Base-by-base conservation (phyloP, 2,329 filamentous ascomycete genomes). In the Colletotrichum tanaceti region DNA sequence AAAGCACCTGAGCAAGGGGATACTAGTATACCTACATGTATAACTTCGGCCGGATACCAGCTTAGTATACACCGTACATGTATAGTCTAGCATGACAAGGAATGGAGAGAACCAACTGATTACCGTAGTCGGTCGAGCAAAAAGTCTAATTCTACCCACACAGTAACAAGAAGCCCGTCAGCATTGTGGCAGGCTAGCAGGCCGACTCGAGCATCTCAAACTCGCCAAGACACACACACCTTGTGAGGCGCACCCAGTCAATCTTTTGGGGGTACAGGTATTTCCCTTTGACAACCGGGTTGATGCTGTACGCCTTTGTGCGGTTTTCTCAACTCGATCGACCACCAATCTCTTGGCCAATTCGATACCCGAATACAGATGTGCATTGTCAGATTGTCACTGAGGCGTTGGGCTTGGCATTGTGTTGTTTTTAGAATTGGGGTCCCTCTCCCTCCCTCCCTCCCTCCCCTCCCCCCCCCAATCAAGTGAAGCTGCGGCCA, bases 181-280 rank as follows among this genome's bases (percentile, higher is more conserved):
- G 20, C 11, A 52, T 28, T 53, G 44, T 63, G 39, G 59, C 58
- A 63, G 38, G 64, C 28, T 39, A n/a, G 41, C 59, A 38, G 20
- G 52, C 55, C 59, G 64, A 67, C 38, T 63, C 64, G 60, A 49
- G 49, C 39, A 38, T 41, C 65, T 60, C 65, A 68, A 65, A 68
- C 65, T 38, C 47, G 65, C 65, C 60, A 59, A 68, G 54, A n/a
- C n/a, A n/a, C n/a, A n/a, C n/a, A 64, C 60, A 10, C 22, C 18
- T 32, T 10, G 35, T 43, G 35, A 65, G 47, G 49, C 54, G 22
- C 46, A 22, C n/a, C 20, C n/a, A 22, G 18, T 54, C 46, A 46
- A 46, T 44, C 53, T 5, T 52, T 38, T 67, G 58, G 28, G 46
- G 24, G 9, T 35, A 24, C n/a, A n/a, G n/a, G n/a, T n/a, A n/a